Evolutionary conservation across 2,329 filamentous ascomycete species (phyloP).

Genomic region (Cladophialophora bantiana): DNA sequence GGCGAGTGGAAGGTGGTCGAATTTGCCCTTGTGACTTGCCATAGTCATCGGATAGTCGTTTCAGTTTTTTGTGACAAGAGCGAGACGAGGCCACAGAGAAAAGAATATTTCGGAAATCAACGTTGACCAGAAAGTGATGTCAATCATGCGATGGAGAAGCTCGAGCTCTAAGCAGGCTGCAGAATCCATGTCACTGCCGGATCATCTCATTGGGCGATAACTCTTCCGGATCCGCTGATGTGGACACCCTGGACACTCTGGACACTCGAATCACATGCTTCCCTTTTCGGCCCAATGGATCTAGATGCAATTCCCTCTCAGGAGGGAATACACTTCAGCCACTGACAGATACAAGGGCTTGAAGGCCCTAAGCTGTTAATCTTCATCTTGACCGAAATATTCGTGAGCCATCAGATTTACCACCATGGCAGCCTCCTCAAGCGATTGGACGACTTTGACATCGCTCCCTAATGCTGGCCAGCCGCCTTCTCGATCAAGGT

Average conservation of each 20-base stretch:
- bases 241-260: background rate
- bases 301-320: background rate
- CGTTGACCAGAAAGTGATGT: slow-evolving; percentile 7
- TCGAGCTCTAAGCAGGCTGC: slow-evolving; percentile 23
- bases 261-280: background rate
- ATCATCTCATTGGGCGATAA: slow-evolving; percentile 11
- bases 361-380: background rate
- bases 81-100: background rate
- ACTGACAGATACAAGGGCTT: background rate
- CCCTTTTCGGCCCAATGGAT: background rate
- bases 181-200: slow-evolving; percentile 12
- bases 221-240: background rate
- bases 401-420: slow-evolving; percentile 33
- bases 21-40: slow-evolving; percentile 34
- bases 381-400: slow-evolving; percentile 10
- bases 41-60: background rate
- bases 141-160: slow-evolving; percentile 13
- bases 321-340: background rate
- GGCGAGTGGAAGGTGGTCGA: slow-evolving; percentile 45
- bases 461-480: background rate
- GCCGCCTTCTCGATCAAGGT: slow-evolving; percentile 42
- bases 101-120: background rate
- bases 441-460: slow-evolving; percentile 28
- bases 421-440: slow-evolving; percentile 33
- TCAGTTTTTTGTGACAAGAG: background rate